Base-by-base conservation (phyloP, 768 basidiomycete genomes). In the Steccherinum ochraceum region DNA sequence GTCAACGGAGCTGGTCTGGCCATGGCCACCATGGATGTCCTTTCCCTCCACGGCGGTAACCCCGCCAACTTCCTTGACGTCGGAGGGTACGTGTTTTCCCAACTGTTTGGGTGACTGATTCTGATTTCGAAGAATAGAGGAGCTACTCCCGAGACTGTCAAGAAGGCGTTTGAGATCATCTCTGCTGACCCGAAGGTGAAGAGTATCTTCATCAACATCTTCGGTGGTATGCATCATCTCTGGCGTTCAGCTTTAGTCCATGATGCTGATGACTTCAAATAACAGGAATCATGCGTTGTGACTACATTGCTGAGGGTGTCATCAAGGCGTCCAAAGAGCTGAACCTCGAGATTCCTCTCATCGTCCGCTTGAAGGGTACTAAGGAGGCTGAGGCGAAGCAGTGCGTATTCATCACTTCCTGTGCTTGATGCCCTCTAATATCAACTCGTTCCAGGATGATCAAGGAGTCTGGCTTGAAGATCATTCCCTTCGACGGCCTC, bases 11-110 rank as follows among this genome's bases (percentile, higher is more conserved):
- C 96, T 47, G 96, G 96, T 63, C 74, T 99, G 54, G 96, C 96
- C 46, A 99, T 99, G 96, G 96, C 96, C 30, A 99, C 96, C 50
- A 98, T 99, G 96, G 96, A 99, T 63, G 95, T 98, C n/a, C 78
- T 99, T 51, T 82, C 93, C 45, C 75, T 96, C 47, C 91, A 97
- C 64, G 96, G 96, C 45, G 96, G 92, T 47, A 86, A 94, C 59
- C 96, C 96, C 3, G 96, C 96, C 49, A 98, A 99, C 69, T 99
- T 99, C 80, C 78, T 98, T 54, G 96, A 99, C 61, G 94, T 97
- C 51, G 96, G 96, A 75, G 96, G 93, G 86, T 89, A 62, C 53
- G 75, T 56, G 30, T 47, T n/a, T n/a, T n/a, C 39, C 45, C 23
- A 40, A 45, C 3, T 27, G 27, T 24, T 46, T 51, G 18, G 30